A percentile compares a stretch with the other conserved stretches of the same genome.
phyloP scores from a whole-genome alignment of 441 rosid genomes.

The Theobroma grandiflorum region DNA sequence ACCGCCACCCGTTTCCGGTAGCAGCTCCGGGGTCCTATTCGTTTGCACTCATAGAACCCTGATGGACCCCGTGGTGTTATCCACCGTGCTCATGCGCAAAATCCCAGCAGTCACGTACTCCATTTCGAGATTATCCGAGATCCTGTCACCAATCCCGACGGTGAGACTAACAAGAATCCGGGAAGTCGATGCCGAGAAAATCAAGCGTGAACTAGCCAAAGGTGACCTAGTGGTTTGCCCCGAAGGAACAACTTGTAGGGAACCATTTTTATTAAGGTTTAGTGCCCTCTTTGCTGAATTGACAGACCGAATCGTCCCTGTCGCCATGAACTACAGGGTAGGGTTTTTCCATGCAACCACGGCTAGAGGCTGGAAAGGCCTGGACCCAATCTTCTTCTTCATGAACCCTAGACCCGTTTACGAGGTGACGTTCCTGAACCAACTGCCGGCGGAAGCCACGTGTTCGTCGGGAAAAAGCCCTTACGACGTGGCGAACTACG shows the following conservation, averaged over 20 bases:
- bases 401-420: slow-evolving; percentile 95
- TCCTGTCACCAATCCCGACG: slow-evolving; percentile 87
- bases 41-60: slow-evolving; percentile 92
- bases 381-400: slow-evolving; percentile 90
- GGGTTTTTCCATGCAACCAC: slow-evolving; percentile 97
- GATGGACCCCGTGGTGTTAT: slow-evolving; percentile 88
- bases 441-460: slow-evolving; percentile 78
- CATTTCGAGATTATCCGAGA: slow-evolving; percentile 76
- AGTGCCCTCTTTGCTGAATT: slow-evolving; percentile 88
- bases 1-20: slow-evolving; percentile 53
- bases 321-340: slow-evolving; percentile 89
- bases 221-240: slow-evolving; percentile 89
- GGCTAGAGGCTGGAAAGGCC: slow-evolving; percentile 86
- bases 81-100: slow-evolving; percentile 64
- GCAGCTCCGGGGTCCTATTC: slow-evolving; percentile 68
- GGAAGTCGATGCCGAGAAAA: slow-evolving; percentile 64
- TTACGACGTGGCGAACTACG: slow-evolving; percentile 88
- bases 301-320: slow-evolving; percentile 84
- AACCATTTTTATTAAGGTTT: slow-evolving; percentile 83
- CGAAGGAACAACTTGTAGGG: slow-evolving; percentile 93
- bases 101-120: slow-evolving; percentile 95
- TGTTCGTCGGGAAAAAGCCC: slow-evolving; percentile 92
- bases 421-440: slow-evolving; percentile 90
- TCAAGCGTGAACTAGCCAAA: slow-evolving; percentile 57
- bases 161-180: slow-evolving; percentile 77